phyloP scores from a whole-genome alignment of 331 rosid genomes.

The Telfairia occidentalis region DNA sequence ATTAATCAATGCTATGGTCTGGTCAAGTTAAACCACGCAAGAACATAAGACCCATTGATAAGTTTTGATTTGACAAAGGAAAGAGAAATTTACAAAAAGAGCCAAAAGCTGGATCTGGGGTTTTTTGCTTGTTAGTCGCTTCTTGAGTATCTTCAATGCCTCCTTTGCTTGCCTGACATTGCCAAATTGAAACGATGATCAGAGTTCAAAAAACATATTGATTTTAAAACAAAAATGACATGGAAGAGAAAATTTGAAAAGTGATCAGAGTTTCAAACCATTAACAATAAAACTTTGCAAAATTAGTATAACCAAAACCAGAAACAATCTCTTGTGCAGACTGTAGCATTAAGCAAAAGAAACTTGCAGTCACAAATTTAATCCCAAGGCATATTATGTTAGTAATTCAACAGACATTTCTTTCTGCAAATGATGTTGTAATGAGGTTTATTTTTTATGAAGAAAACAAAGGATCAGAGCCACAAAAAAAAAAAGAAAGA shows the following conservation, averaged over 20 bases:
- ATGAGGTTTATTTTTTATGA: neutral
- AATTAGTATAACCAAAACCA: neutral
- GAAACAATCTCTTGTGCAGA: neutral
- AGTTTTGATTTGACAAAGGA: conserved; percentile 3
- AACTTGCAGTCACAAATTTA: neutral
- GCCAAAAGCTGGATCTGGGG: conserved; percentile 79
- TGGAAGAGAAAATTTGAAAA: neutral
- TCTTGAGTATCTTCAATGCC: conserved; percentile 83
- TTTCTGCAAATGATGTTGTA: neutral
- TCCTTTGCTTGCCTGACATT: conserved; percentile 87
- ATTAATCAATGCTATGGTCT: neutral
- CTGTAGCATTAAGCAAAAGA: neutral
- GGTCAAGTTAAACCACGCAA: neutral
- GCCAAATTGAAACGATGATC: conserved; percentile 16
- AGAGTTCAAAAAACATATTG: neutral
- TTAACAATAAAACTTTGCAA: neutral
- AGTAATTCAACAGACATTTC: neutral
- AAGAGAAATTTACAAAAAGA: conserved; percentile 66
- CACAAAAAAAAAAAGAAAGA: neutral
- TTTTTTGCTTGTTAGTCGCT: conserved; percentile 65
- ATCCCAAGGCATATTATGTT: neutral
- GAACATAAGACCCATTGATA: neutral
- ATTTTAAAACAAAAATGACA: neutral
- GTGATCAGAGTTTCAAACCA: neutral
- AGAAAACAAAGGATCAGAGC: neutral